Conservation (phyloP, 345 rosid species). For the Gossypium arboreum region DNA sequence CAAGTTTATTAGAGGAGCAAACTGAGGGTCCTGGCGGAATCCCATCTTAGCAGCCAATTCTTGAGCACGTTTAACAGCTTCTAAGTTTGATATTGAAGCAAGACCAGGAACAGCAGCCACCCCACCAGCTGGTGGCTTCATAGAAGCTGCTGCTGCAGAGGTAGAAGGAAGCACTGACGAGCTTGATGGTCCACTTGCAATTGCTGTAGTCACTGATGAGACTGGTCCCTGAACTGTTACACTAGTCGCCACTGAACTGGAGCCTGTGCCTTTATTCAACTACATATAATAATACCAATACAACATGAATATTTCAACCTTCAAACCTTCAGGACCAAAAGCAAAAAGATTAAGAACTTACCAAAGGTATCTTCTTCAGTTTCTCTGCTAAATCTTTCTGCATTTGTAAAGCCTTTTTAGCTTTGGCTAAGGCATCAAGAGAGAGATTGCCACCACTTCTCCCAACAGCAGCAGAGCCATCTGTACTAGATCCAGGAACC, state of each 20-base stretch:
- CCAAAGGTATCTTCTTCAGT: conserved; percentile 61
- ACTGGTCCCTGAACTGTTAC: conserved; percentile 23
- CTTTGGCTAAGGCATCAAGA: conserved; percentile 85
- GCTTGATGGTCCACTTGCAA: conserved; percentile 25
- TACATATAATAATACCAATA: conserved; percentile 14
- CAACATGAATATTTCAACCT: background rate
- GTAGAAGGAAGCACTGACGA: conserved; percentile 20
- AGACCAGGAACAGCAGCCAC: conserved; percentile 37
- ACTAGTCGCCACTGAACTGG: conserved; percentile 35
- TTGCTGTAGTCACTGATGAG: conserved; percentile 24
- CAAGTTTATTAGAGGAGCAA: conserved; percentile 62
- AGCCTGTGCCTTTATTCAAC: conserved; percentile 44
- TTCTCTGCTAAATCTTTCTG: conserved; percentile 65
- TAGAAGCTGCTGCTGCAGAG: conserved; percentile 31
- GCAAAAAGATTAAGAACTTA: conserved; percentile 26
- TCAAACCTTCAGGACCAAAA: background rate
- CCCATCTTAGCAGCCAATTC: conserved; percentile 87
- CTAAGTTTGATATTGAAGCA: conserved; percentile 44
- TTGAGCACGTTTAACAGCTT: conserved; percentile 91
- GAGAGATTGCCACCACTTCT: conserved; percentile 76
- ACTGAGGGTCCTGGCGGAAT: conserved; percentile 72
- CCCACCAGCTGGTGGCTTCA: conserved; percentile 30
- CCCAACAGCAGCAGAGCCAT: conserved; percentile 80
- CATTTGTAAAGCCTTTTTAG: conserved; percentile 76
- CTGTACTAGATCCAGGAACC: conserved; percentile 99